Evolutionary conservation across 106 monocot genomes (phyloP), one percentile per base, ranked within the genome.

Genomic region (Alisma plantagoaquatica): DNA sequence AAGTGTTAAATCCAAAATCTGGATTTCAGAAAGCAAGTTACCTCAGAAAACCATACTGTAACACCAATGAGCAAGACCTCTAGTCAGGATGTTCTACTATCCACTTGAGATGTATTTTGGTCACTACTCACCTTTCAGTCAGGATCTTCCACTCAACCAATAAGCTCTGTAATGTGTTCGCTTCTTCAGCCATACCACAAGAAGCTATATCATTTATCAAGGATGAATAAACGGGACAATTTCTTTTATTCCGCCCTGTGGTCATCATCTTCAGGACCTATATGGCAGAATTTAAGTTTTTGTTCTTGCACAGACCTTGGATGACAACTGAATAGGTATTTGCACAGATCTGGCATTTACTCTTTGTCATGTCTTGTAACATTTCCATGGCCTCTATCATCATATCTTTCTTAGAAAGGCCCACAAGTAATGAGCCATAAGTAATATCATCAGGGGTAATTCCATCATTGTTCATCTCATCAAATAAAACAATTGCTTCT

Each of bases 401-500:
- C 84, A 81, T 72, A 57, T 70, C 69, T 20, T 65, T 63, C 57
- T 78, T 77, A 51, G 77, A 72, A 53, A 91, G 75, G 0, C 80
- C 81, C 69, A 67, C 66, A 5, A 91, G 70, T 29, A 90, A 23
- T 17, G 89, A 90, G 6, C 83, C 83, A 43, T 77, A 90, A 8
- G 89, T 80, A 59, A 90, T 73, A 12, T 79, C 83, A 71, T 80
- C 89, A 31, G 88, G 88, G 12, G n/a, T 25, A 28, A 83, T 79
- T 10, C 82, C 82, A 61, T 73, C 64, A 28, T 6, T 54, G 9
- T 69, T 19, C 88, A 89, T 89, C 33, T 89, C 79, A 59, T 79
- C 65, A 47, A 89, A 89, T 17, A 89, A 51, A 63, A 60, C 16
- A 61, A 79, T 76, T 33, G 76, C 82, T 58, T 22, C 19, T 41